Evolutionary conservation across 2,329 filamentous ascomycete species (phyloP), one percentile per base, ranked within the genome.

Genomic region (Monilinia vaccinii-corymbosi): DNA sequence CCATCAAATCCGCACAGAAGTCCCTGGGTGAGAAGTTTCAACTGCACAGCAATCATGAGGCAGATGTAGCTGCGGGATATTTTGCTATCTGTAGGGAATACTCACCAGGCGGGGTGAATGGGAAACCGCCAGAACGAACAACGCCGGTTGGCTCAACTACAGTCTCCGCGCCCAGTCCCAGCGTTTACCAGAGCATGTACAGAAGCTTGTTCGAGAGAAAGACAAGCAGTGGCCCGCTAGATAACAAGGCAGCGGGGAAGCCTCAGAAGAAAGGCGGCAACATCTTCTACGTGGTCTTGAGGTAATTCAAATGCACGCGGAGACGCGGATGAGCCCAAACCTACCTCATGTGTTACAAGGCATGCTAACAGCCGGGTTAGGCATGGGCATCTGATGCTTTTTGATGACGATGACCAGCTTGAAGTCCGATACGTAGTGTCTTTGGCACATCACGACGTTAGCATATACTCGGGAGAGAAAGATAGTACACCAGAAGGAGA

Each of bases 121-220:
- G 91, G 62, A 96, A 93, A 75, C 91, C 92, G 7, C 91, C 93
- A 61, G 92, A 96, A 75, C 83, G 91, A 62, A 84, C 86, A 36
- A 93, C 89, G 0, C 90, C 91, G 7, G 83, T 89, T 14, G 91
- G 90, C 21, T 85, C 88, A 60, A 75, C 82, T 56, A 87, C 88
- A 18, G 85, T 94, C 48, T 84, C 87, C 38, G 79, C 88, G 46
- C 88, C 91, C 60, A 96, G 91, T 70, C 91, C 89, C 60, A 97
- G 93, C 72, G 93, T 99, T 42, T 97, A 97, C 74, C 94, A 97
- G 80, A 88, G 88, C 73, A 97, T 99, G 91, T 99, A 99, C 75
- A 81, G 91, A 71, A 96, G 89, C 73, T 87, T 99, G 63, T 97
- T 99, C 72, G 91, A 96, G 68, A 83, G 93, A 69, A 92, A 87